phyloP scores from a whole-genome alignment of 2,329 filamentous ascomycete genomes.

The Sclerotiophoma versabilis region DNA sequence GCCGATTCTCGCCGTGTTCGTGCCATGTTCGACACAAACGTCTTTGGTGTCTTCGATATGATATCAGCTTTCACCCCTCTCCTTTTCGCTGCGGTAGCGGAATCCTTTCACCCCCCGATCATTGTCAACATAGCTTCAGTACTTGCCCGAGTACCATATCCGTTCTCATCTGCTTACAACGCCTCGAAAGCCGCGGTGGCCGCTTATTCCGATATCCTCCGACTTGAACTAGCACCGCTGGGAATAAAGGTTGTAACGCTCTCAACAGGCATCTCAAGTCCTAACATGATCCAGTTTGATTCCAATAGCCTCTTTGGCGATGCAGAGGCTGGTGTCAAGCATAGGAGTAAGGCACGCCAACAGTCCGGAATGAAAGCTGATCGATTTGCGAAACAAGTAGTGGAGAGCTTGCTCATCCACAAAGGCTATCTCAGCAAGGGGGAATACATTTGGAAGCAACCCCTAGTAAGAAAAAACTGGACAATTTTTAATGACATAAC shows the following conservation, averaged over 20 bases:
- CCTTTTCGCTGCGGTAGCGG: conserved; percentile 41
- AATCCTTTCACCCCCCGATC: background rate
- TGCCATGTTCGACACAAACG: conserved; percentile 56
- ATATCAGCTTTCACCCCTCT: conserved; percentile 61
- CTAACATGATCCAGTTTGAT: background rate
- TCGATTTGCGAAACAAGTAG: background rate
- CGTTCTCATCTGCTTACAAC: conserved; percentile 53
- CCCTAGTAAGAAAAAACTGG: too few species aligned
- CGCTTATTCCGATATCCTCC: conserved; percentile 61
- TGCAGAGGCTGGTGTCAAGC: background rate
- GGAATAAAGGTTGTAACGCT: conserved; percentile 35
- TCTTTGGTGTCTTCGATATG: conserved; percentile 61
- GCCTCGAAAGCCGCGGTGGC: conserved; percentile 65
- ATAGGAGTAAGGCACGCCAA: background rate
- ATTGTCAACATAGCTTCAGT: conserved; percentile 11
- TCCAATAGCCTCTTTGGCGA: background rate
- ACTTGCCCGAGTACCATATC: conserved; percentile 21
- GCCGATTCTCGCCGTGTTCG: conserved; percentile 51
- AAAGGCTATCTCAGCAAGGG: background rate
- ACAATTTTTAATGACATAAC: too few species aligned
- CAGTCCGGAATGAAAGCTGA: background rate
- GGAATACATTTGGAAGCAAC: background rate
- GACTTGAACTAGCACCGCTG: conserved; percentile 62
- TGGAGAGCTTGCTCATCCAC: background rate
- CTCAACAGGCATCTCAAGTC: background rate